Percentiles rank a stretch among this genome's conserved stretches.
These are phyloP conservation scores for Lasiosphaeria miniovina DNA, from an alignment of 495 filamentous ascomycete species.

Conservation along the genomic window DNA sequence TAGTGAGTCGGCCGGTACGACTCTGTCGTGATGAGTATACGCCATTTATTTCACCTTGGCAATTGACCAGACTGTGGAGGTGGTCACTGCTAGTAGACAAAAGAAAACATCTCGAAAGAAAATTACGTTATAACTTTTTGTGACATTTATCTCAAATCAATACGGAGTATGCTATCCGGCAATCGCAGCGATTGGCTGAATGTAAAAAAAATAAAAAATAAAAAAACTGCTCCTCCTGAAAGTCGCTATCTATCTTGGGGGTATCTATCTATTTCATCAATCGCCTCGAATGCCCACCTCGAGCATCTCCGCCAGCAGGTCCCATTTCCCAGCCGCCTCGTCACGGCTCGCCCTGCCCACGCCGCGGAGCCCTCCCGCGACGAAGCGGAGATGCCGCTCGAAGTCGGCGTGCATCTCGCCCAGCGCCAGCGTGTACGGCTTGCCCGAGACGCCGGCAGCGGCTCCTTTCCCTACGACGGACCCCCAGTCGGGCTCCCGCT, in stretches of 20 bases:
- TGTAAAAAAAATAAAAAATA: too few species aligned
- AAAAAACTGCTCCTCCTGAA: too few species aligned
- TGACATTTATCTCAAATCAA: too few species aligned
- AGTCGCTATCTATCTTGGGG: background rate
- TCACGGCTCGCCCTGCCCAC: constrained; percentile 58
- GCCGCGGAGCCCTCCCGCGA: constrained; percentile 52
- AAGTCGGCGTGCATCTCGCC: constrained; percentile 46
- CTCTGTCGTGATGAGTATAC: too few species aligned
- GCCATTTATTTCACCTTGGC: too few species aligned
- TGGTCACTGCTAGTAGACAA: too few species aligned
- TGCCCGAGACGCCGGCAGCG: constrained; percentile 14
- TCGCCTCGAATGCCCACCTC: constrained; percentile 43
- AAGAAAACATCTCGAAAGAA: too few species aligned
- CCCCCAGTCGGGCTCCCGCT: constrained; percentile 33
- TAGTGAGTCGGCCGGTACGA: too few species aligned
- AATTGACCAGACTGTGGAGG: too few species aligned
- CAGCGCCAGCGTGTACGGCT: constrained; percentile 38
- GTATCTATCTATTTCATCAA: constrained; percentile 7
- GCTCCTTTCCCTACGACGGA: constrained; percentile 2
- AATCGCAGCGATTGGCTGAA: too few species aligned
- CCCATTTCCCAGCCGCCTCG: constrained; percentile 50
- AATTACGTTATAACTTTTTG: too few species aligned
- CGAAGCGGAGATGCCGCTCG: constrained; percentile 51
- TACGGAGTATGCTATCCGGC: too few species aligned
- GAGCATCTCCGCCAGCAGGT: constrained; percentile 57